Base-by-base conservation (phyloP, 2,329 filamentous ascomycete genomes). In the Dactylonectria estremocensis region DNA sequence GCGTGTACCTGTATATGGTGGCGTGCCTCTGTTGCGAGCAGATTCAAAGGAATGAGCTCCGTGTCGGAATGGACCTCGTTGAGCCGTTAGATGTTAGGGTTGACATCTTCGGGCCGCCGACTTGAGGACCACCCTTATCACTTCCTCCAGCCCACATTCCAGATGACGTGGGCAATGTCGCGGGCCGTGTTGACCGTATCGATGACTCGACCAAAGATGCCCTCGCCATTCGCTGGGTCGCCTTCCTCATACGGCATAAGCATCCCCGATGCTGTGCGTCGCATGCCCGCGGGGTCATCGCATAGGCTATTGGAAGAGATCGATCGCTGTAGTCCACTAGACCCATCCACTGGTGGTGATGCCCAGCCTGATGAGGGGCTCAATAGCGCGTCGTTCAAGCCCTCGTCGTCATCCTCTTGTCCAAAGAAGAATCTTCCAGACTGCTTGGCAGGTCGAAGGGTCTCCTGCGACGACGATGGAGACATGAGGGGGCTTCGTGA, bases 231-330 rank as follows among this genome's bases (percentile, higher is more conserved):
- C 53, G 80, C 86, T 78, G 80, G 84, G 71, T 94, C 93, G 67
- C 90, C 90, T 73, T 95, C 92, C 73, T 95, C 93, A 74, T 91
- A 92, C 8, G 94, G 93, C 92, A 97, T 95, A 75, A 97, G 92
- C 93, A 97, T 97, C 73, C 94, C 95, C 45, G 94, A 96, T 57
- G 90, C 86, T 20, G 94, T 97, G 72, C 95, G 88, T 69, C 92
- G 90, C 85, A 97, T 91, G 59, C 91, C 91, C 18, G 81, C 83
- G 49, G 86, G 83, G 66, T 89, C 86, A 20, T 83, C 83, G n/a
- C 77, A 80, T n/a, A 88, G 79, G 68, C 83, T 86, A 75, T 79
- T 79, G 46, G 84, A 80, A 24, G 88, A 88, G n/a, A 82, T 75
- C 20, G 86, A 84, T 64, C 85, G 83, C 43, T 83, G 82, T n/a